Conservation (phyloP, 148 eudicot species). For the Bassia scoparia region DNA sequence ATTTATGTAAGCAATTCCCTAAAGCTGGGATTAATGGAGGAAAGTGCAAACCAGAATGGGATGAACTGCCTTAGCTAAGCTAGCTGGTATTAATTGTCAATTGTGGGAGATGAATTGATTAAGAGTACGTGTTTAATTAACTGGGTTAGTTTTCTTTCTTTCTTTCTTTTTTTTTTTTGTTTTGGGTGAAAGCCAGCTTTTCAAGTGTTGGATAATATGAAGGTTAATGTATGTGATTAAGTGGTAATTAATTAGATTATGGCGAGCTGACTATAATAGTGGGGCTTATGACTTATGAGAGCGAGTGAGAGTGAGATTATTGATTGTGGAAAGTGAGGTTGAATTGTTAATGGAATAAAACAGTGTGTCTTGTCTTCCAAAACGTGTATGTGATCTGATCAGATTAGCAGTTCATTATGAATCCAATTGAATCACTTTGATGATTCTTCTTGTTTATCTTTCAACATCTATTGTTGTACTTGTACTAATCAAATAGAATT, state of each 20-base stretch:
- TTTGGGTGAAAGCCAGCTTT: constrained; percentile 13
- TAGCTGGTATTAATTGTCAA: constrained; percentile 2
- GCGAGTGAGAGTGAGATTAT: neutral
- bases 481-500: neutral
- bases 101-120: neutral
- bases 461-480: neutral
- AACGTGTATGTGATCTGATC: neutral
- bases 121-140: no score
- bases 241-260: neutral
- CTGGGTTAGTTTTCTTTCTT: neutral
- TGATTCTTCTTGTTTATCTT: neutral
- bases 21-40: neutral
- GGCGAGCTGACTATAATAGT: neutral
- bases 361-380: constrained; percentile 12
- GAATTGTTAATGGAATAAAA: constrained; percentile 11
- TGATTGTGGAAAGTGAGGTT: neutral
- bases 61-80: constrained; percentile 1
- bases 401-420: neutral
- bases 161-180: no score
- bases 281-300: neutral
- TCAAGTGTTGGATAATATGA: constrained; percentile 1
- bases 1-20: neutral
- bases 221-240: neutral
- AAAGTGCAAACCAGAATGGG: constrained; percentile 18
- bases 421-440: no score